Conservation (phyloP, 2,329 filamentous ascomycete species). For the Drechslerella stenobrocha region DNA sequence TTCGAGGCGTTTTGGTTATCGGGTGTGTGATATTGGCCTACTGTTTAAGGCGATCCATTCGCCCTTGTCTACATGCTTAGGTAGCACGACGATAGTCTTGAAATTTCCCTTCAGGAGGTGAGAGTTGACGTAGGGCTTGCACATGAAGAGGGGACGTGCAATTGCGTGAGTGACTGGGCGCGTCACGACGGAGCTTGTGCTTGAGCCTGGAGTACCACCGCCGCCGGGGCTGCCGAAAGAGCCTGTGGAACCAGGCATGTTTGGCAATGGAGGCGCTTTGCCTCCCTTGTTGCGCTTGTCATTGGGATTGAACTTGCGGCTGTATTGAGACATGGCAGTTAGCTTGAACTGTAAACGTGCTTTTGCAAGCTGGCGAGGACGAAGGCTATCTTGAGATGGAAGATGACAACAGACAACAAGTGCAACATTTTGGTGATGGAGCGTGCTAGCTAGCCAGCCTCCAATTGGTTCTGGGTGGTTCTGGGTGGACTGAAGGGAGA, state of each 20-base stretch:
- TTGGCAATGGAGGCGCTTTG: conserved; percentile 38
- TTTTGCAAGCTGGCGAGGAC: not conserved
- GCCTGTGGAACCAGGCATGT: conserved; percentile 37
- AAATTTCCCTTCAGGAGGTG: conserved; percentile 81
- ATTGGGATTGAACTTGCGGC: conserved; percentile 46
- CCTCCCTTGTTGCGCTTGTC: conserved; percentile 29
- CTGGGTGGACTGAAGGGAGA: not conserved
- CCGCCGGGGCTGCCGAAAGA: conserved; percentile 21
- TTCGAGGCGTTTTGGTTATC: conserved; percentile 1
- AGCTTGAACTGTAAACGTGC: not conserved
- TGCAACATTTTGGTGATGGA: not conserved
- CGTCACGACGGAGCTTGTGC: conserved; percentile 61
- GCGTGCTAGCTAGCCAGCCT: not conserved
- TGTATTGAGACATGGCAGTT: conserved; percentile 15
- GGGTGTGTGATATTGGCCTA: conserved; percentile 58
- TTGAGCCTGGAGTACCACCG: conserved; percentile 56
- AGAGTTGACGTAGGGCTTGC: conserved; percentile 55
- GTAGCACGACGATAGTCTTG: conserved; percentile 88
- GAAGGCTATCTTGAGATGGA: too few relatives aligned
- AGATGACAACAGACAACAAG: not conserved
- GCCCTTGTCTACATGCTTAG: conserved; percentile 88
- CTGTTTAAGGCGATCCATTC: conserved; percentile 97
- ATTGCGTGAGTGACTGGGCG: conserved; percentile 54
- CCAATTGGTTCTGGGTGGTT: not conserved
- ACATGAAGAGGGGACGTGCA: conserved; percentile 60